phyloP scores from a whole-genome alignment of 306 rosid genomes.

The Spatholobus suberectus region DNA sequence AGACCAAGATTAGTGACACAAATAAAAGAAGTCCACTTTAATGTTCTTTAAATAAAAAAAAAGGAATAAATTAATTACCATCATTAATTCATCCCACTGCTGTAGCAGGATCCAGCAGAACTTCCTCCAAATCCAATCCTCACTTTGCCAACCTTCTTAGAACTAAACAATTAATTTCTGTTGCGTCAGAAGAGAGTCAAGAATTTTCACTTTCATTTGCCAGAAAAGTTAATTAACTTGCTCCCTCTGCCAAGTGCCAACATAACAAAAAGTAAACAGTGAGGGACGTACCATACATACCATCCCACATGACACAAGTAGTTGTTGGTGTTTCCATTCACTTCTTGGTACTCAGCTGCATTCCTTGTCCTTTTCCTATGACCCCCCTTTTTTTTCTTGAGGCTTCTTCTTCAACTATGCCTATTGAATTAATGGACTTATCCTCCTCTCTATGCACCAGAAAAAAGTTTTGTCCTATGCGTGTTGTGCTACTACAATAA shows the following conservation, averaged over 20 bases:
- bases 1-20: conserved; percentile 16
- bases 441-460: conserved; percentile 21
- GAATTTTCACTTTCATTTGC: conserved; percentile 59
- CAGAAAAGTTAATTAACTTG: background rate
- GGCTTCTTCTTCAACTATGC: conserved; percentile 53
- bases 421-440: conserved; percentile 42
- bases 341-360: conserved; percentile 61
- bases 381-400: conserved; percentile 5
- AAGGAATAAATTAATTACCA: conserved; percentile 1
- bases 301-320: conserved; percentile 24
- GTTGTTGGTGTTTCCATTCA: conserved; percentile 67
- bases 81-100: background rate
- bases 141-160: conserved; percentile 29
- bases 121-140: conserved; percentile 30
- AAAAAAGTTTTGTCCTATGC: conserved; percentile 46
- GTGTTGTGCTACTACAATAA: conserved; percentile 35
- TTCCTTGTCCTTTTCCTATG: conserved; percentile 46
- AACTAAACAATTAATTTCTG: conserved; percentile 31
- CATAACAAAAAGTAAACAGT: conserved; percentile 34
- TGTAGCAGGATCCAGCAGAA: conserved; percentile 44
- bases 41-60: background rate
- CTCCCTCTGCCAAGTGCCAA: conserved; percentile 31
- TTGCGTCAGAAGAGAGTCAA: conserved; percentile 78
- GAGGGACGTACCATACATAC: conserved; percentile 16
- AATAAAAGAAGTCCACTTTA: conserved; percentile 15